A percentile compares a stretch with the other conserved stretches of the same genome.
These are phyloP conservation scores for Blastobotrys attinorum DNA, from an alignment of 805 yeast genomes.

Conservation along the genomic window DNA sequence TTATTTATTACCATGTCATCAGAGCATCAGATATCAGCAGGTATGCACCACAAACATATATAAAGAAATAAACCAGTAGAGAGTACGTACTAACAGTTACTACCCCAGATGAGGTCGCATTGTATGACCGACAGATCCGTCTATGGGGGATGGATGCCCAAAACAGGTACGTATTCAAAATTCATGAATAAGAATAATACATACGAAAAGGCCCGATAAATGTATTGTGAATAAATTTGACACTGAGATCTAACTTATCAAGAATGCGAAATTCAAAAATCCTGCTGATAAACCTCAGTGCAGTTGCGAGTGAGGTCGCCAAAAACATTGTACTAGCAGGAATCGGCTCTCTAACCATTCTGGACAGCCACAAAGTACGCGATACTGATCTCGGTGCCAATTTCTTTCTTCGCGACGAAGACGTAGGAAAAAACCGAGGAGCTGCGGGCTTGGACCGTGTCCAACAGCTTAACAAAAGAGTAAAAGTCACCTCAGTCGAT, in stretches of 20 bases:
- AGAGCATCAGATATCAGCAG: conserved; percentile 11
- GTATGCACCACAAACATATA: no score
- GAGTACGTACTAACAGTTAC: neutral
- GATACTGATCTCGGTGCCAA: conserved; percentile 66
- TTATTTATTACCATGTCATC: no score
- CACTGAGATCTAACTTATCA: neutral
- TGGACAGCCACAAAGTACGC: conserved; percentile 47
- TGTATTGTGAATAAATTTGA: no score
- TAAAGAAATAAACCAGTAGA: neutral
- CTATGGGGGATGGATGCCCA: conserved; percentile 97
- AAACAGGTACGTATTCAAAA: conserved; percentile 28
- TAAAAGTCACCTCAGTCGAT: conserved; percentile 39
- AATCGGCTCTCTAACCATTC: conserved; percentile 63
- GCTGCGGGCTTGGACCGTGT: conserved; percentile 50
- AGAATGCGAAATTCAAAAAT: conserved; percentile 64
- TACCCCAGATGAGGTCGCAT: conserved; percentile 78
- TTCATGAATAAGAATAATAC: neutral
- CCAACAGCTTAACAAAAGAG: conserved; percentile 74
- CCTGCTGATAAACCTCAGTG: conserved; percentile 63
- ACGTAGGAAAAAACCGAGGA: conserved; percentile 50
- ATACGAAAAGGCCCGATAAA: no score
- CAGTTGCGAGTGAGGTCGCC: conserved; percentile 71
- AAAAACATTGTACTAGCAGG: conserved; percentile 88
- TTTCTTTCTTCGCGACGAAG: conserved; percentile 54
- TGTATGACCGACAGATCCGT: conserved; percentile 90